Evolutionary conservation across 1,284 basidiomycete species (phyloP).

Genomic region (Pseudozyma sp.): DNA sequence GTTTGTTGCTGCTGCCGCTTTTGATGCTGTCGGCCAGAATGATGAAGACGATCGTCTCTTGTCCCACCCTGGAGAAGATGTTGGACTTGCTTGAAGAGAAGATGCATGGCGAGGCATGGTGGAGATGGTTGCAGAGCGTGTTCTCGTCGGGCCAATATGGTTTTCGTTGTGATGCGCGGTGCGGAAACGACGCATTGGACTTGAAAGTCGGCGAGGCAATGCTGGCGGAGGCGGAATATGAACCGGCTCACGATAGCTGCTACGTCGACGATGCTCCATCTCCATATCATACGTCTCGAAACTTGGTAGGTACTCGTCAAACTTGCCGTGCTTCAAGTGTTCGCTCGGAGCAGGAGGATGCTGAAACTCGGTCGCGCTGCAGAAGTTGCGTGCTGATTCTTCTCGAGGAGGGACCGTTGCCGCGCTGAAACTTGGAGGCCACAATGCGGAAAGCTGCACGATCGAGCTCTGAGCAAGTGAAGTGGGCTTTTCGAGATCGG

Average conservation of each 20-base stretch:
- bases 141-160: not conserved
- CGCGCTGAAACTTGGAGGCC: constrained; percentile 24
- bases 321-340: not conserved
- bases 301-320: not conserved
- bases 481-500: constrained; percentile 39
- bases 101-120: constrained; percentile 1
- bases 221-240: too few relatives aligned
- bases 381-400: not conserved
- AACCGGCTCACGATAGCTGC: too few relatives aligned
- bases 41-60: not conserved
- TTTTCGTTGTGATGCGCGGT: not conserved
- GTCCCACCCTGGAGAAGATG: not conserved
- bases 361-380: constrained; percentile 6
- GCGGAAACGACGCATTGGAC: not conserved
- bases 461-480: constrained; percentile 40
- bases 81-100: not conserved
- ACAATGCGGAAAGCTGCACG: constrained; percentile 28
- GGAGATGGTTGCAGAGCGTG: constrained; percentile 28
- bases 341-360: not conserved
- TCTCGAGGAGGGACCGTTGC: constrained; percentile 10
- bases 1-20: not conserved
- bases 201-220: not conserved
- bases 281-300: not conserved
- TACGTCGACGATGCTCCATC: too few relatives aligned
- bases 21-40: not conserved